A percentile compares a stretch with the other conserved stretches of the same genome.
Conservation (phyloP, 768 basidiomycete genomes). For the Termitomyces eurrhizus region DNA sequence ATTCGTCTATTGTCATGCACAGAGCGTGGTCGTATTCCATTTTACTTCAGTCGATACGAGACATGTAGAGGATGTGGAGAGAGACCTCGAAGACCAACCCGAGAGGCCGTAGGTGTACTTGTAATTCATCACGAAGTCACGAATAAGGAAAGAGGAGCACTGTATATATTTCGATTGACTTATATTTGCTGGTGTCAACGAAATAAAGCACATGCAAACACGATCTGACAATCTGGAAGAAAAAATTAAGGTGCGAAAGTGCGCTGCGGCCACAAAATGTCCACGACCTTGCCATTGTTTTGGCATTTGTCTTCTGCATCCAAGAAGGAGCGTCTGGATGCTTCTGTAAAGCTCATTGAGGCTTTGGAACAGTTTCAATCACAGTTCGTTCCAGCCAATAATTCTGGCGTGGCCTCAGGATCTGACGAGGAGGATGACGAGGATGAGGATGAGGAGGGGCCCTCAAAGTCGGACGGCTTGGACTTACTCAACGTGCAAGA, state of each 20-base stretch:
- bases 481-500: slow-evolving; percentile 81
- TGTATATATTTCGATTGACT: neutral
- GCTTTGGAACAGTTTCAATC: slow-evolving; percentile 85
- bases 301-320: slow-evolving; percentile 86
- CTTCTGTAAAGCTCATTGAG: slow-evolving; percentile 79
- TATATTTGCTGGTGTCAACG: neutral
- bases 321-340: slow-evolving; percentile 76
- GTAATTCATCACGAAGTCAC: too few species aligned
- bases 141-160: too few species aligned
- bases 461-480: slow-evolving; percentile 41
- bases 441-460: slow-evolving; percentile 41
- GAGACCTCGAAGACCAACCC: neutral
- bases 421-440: slow-evolving; percentile 43
- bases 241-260: slow-evolving; percentile 9
- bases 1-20: too few species aligned
- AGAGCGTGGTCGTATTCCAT: too few species aligned
- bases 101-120: neutral
- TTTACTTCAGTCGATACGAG: too few species aligned
- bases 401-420: slow-evolving; percentile 24
- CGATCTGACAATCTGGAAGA: slow-evolving; percentile 12
- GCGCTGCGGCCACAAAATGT: slow-evolving; percentile 39
- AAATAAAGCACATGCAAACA: slow-evolving; percentile 10
- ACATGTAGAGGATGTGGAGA: too few species aligned
- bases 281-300: slow-evolving; percentile 89
- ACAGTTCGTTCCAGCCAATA: slow-evolving; percentile 46